These are phyloP conservation scores for Nigrospora osmanthi DNA, from an alignment of 2,329 filamentous ascomycete species.

Conservation along the genomic window DNA sequence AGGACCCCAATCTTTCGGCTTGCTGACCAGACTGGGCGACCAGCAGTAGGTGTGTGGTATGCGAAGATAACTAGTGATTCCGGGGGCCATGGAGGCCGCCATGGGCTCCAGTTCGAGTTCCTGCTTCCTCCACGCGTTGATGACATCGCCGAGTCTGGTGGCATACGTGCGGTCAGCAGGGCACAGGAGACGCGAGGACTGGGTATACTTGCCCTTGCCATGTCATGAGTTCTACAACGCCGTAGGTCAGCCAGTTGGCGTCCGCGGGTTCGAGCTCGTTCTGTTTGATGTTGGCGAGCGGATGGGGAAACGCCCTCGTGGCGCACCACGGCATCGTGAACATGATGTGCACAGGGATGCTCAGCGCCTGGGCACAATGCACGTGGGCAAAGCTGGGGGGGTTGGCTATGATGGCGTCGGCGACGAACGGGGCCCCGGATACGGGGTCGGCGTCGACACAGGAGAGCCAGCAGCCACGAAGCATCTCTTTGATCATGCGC, in stretches of 20 bases:
- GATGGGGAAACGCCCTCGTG: conserved; percentile 74
- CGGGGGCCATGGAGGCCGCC: conserved; percentile 70
- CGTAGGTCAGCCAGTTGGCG: conserved; percentile 72
- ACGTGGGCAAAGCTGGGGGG: conserved; percentile 71
- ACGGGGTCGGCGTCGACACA: conserved; percentile 60
- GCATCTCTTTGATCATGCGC: conserved; percentile 62
- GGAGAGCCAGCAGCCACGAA: conserved; percentile 81
- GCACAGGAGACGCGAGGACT: no score
- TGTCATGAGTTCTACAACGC: conserved; percentile 76
- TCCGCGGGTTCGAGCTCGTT: conserved; percentile 38
- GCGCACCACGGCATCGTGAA: conserved; percentile 91
- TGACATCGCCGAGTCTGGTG: conserved; percentile 61
- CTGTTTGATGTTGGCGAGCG: conserved; percentile 70
- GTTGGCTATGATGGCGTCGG: conserved; percentile 74
- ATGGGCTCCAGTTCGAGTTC: conserved; percentile 61
- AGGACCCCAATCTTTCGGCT: conserved; percentile 67
- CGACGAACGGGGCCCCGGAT: conserved; percentile 60
- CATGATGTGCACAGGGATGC: conserved; percentile 75
- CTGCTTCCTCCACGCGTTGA: conserved; percentile 72
- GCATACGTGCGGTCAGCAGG: no score
- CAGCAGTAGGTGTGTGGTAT: conserved; percentile 86
- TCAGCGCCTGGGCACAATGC: conserved; percentile 67
- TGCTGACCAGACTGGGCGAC: conserved; percentile 73
- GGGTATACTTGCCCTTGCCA: conserved; percentile 57
- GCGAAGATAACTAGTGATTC: conserved; percentile 61